These are phyloP conservation scores for Plenodomus lindquistii DNA, from an alignment of 2,329 filamentous ascomycete genomes.

Conservation along the genomic window DNA sequence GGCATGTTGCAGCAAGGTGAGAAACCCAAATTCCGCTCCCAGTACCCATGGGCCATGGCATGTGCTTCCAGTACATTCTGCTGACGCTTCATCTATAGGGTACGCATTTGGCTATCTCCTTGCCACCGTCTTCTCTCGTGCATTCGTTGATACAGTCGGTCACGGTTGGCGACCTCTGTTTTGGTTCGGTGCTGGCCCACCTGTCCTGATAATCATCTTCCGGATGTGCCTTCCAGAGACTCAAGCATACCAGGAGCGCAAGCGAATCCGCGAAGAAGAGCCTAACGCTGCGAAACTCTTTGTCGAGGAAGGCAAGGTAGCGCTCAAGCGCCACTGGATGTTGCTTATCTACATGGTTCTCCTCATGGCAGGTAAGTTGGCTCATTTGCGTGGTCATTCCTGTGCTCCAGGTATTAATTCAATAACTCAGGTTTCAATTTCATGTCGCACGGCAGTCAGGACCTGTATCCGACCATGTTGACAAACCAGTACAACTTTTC, in stretches of 20 bases:
- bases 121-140: constrained; percentile 60
- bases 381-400: not conserved
- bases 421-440: constrained; percentile 72
- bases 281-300: constrained; percentile 69
- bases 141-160: constrained; percentile 73
- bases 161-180: constrained; percentile 84
- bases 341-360: constrained; percentile 80
- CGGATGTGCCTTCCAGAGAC: constrained; percentile 81
- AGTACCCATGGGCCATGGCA: too few relatives aligned
- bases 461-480: constrained; percentile 65
- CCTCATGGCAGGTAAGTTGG: constrained; percentile 67
- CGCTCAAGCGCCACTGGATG: constrained; percentile 78
- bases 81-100: constrained; percentile 22
- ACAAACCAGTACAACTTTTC: constrained; percentile 62
- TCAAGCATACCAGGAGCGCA: constrained; percentile 68
- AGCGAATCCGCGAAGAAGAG: constrained; percentile 63
- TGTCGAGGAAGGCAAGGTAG: constrained; percentile 75
- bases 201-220: constrained; percentile 78
- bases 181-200: constrained; percentile 86
- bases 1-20: constrained; percentile 63
- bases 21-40: too few relatives aligned
- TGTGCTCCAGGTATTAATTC: not conserved
- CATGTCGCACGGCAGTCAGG: constrained; percentile 78
- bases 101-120: constrained; percentile 69
- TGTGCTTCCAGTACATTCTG: too few relatives aligned